These are phyloP conservation scores for Dianthus caryophyllus DNA, from an alignment of 148 eudicot species.

Conservation along the genomic window DNA sequence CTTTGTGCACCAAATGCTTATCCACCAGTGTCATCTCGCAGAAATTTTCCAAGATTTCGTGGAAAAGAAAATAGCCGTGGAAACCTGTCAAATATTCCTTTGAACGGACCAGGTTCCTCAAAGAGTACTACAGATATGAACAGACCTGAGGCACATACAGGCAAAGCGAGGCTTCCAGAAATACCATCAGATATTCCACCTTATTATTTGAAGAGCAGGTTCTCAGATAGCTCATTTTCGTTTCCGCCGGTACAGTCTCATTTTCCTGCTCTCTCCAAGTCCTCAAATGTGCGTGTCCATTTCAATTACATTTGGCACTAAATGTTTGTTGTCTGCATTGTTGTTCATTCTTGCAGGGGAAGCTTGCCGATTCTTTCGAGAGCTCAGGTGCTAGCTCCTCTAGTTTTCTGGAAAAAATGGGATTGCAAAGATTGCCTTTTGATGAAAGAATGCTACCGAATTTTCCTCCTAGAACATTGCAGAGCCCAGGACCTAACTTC, in stretches of 20 bases:
- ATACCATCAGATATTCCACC: slow-evolving; percentile 35
- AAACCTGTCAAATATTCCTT: slow-evolving; percentile 42
- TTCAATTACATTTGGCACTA: neutral
- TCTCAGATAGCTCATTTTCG: slow-evolving; percentile 33
- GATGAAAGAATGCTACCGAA: slow-evolving; percentile 52
- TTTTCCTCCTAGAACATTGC: slow-evolving; percentile 44
- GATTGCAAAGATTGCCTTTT: slow-evolving; percentile 67
- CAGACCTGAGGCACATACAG: slow-evolving; percentile 30
- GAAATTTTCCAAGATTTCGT: slow-evolving; percentile 38
- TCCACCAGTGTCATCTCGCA: slow-evolving; percentile 46
- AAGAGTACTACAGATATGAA: slow-evolving; percentile 32
- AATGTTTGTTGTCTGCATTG: slow-evolving; percentile 47
- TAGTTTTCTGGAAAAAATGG: slow-evolving; percentile 58
- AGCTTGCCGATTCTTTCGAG: slow-evolving; percentile 40
- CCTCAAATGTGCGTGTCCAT: neutral
- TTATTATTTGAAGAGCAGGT: slow-evolving; percentile 31
- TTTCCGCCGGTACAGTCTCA: slow-evolving; percentile 39
- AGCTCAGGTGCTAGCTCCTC: slow-evolving; percentile 40
- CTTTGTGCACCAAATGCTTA: slow-evolving; percentile 91
- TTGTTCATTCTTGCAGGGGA: slow-evolving; percentile 39
- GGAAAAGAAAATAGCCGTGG: slow-evolving; percentile 47
- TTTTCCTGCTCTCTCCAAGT: slow-evolving; percentile 27
- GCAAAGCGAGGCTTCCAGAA: slow-evolving; percentile 37
- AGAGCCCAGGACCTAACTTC: slow-evolving; percentile 43
- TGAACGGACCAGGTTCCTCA: slow-evolving; percentile 35